These are phyloP conservation scores for Trichosanthes cucumerina DNA, from an alignment of 306 rosid species.

Conservation along the genomic window DNA sequence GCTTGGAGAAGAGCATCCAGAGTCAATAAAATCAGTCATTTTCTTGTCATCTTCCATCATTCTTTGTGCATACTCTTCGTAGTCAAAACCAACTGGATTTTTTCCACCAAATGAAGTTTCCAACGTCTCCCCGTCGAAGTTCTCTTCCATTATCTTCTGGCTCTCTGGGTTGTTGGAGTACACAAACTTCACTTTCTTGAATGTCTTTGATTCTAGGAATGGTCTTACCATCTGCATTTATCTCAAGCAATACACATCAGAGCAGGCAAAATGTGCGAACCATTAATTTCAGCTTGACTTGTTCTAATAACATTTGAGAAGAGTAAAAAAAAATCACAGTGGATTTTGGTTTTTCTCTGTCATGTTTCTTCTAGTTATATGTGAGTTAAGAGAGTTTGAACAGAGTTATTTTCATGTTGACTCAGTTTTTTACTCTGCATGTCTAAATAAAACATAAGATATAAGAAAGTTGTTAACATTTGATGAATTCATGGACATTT, in stretches of 20 bases:
- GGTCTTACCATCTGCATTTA: constrained; percentile 60
- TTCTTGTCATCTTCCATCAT: constrained; percentile 54
- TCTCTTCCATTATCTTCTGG: constrained; percentile 47
- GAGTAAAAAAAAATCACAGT: too few relatives aligned
- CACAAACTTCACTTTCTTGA: constrained; percentile 54
- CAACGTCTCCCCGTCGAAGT: constrained; percentile 43
- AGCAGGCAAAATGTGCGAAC: background rate
- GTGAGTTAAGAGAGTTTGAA: too few relatives aligned
- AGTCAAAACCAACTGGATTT: constrained; percentile 26
- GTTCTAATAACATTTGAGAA: too few relatives aligned
- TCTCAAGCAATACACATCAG: background rate
- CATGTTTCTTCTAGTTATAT: too few relatives aligned
- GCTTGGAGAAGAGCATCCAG: constrained; percentile 29
- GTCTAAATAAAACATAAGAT: background rate
- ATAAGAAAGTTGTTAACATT: background rate
- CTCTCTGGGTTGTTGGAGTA: constrained; percentile 53
- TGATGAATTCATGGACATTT: background rate
- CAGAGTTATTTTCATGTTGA: too few relatives aligned
- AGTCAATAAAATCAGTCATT: constrained; percentile 19
- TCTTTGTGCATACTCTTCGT: constrained; percentile 36
- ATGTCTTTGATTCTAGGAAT: constrained; percentile 59
- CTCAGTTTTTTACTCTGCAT: too few relatives aligned
- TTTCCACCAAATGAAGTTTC: constrained; percentile 65
- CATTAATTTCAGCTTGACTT: background rate
- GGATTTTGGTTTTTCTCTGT: too few relatives aligned